Conservation (phyloP, 768 basidiomycete species). For the Tylopilus plumbeoviolaceoides region DNA sequence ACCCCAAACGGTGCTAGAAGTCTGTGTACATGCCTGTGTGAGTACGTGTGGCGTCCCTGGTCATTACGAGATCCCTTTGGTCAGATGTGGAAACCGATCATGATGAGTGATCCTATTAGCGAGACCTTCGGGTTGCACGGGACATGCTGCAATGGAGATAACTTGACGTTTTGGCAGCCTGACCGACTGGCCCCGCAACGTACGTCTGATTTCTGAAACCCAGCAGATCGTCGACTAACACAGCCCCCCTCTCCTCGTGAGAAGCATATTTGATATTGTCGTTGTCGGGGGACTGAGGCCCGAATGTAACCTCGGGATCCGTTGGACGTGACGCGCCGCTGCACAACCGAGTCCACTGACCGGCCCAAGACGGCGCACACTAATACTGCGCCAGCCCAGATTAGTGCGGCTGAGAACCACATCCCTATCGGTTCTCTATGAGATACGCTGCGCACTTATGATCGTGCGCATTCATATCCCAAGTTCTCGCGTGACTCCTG, state of each 20-base stretch:
- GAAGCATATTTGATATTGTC: constrained; percentile 19
- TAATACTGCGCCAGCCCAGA: constrained; percentile 21
- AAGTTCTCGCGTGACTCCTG: constrained; percentile 14
- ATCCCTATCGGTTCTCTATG: constrained; percentile 10
- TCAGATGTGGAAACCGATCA: constrained; percentile 19
- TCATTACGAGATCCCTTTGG: constrained; percentile 16
- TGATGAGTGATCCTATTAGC: constrained; percentile 21
- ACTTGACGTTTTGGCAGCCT: constrained; percentile 5
- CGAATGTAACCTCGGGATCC: constrained; percentile 20
- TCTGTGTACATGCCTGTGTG: neutral
- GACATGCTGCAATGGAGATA: constrained; percentile 9
- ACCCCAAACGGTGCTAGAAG: constrained; percentile 13
- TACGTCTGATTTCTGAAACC: constrained; percentile 1
- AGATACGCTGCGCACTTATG: constrained; percentile 15
- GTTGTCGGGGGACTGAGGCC: constrained; percentile 21
- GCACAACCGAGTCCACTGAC: constrained; percentile 10
- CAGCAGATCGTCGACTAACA: constrained; percentile 14
- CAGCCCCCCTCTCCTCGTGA: constrained; percentile 7
- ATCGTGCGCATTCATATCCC: constrained; percentile 15
- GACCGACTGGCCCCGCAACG: constrained; percentile 8
- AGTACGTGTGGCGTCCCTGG: constrained; percentile 18
- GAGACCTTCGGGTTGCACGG: constrained; percentile 11
- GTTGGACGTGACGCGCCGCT: constrained; percentile 9
- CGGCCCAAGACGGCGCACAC: constrained; percentile 18
- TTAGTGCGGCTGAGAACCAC: constrained; percentile 24